A percentile compares a stretch with the other conserved stretches of the same genome.
These are phyloP conservation scores for Parasarocladium wereldwijsianum DNA, from an alignment of 2,329 filamentous ascomycete species.

Conservation along the genomic window DNA sequence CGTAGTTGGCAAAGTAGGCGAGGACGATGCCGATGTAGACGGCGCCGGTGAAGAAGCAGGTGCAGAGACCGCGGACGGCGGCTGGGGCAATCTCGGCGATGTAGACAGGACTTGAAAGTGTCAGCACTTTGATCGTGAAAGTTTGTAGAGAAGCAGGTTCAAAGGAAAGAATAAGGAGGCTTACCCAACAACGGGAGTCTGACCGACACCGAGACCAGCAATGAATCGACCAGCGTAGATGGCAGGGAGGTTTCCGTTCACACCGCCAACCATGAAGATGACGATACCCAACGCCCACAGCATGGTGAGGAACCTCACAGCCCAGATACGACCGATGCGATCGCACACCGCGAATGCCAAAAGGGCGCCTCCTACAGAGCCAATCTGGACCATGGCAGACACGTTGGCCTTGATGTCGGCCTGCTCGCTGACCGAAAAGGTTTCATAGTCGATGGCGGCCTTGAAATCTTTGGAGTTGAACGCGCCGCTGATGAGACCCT, in stretches of 20 bases:
- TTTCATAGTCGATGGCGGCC: conserved; percentile 38
- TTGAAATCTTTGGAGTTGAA: conserved; percentile 54
- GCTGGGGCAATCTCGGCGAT: conserved; percentile 50
- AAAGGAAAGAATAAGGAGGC: conserved; percentile 4
- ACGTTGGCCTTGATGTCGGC: conserved; percentile 65
- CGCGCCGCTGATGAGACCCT: conserved; percentile 62
- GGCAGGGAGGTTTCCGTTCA: conserved; percentile 35
- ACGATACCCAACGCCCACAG: conserved; percentile 43
- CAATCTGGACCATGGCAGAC: conserved; percentile 69
- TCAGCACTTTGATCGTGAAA: too few relatives aligned
- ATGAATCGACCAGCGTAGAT: conserved; percentile 55
- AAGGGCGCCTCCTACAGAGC: conserved; percentile 56
- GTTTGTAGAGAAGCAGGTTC: background rate
- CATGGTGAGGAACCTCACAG: conserved; percentile 40
- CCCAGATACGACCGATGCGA: conserved; percentile 47
- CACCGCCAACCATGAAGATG: conserved; percentile 39
- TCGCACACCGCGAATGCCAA: conserved; percentile 45
- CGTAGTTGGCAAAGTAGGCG: conserved; percentile 53
- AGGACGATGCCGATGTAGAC: conserved; percentile 57
- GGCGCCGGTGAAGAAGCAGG: conserved; percentile 22
- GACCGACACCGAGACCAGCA: conserved; percentile 50
- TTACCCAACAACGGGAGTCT: conserved; percentile 48
- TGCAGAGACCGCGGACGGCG: conserved; percentile 50
- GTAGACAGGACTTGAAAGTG: conserved; percentile 33
- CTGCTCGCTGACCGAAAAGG: conserved; percentile 34